Percentiles rank a stretch among this genome's conserved stretches.
Conservation (phyloP, 1,284 basidiomycete species). For the Papiliotrema terrestris region DNA sequence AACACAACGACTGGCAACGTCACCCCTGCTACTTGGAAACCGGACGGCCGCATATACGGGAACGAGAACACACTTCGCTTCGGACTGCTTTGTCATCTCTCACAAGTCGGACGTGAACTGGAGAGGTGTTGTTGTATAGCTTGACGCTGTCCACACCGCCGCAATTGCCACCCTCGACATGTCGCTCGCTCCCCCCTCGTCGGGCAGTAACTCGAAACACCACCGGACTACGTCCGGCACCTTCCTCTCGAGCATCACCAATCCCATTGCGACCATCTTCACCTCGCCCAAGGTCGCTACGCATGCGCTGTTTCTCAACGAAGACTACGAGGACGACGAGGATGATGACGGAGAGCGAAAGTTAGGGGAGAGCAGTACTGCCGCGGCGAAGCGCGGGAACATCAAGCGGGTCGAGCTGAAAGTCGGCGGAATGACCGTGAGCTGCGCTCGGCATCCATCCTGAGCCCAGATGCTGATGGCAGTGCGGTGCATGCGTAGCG, state of each 20-base stretch:
- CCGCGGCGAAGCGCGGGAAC: neutral
- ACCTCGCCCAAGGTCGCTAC: constrained; percentile 3
- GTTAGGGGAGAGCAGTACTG: constrained; percentile 6
- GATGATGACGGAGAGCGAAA: constrained; percentile 6
- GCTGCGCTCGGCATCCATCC: neutral
- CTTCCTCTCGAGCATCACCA: neutral
- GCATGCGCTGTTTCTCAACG: constrained; percentile 1
- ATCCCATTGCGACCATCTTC: constrained; percentile 3
- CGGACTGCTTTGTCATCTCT: too few species aligned
- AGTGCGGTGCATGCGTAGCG: constrained; percentile 53
- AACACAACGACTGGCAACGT: too few species aligned
- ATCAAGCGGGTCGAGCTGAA: constrained; percentile 43
- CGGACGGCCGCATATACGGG: too few species aligned
- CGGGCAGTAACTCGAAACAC: too few species aligned
- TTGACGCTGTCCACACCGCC: too few species aligned
- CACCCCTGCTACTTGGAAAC: too few species aligned
- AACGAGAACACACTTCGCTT: too few species aligned
- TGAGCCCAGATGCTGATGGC: neutral
- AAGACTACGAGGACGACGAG: too few species aligned
- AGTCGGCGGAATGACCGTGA: constrained; percentile 48
- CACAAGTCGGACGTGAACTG: too few species aligned
- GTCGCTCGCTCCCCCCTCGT: too few species aligned
- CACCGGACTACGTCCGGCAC: neutral
- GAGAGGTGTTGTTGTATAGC: too few species aligned
- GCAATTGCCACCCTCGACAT: too few species aligned